Base-by-base conservation (phyloP, 2,329 filamentous ascomycete genomes). In the Stagonosporopsis cucurbitacearum region DNA sequence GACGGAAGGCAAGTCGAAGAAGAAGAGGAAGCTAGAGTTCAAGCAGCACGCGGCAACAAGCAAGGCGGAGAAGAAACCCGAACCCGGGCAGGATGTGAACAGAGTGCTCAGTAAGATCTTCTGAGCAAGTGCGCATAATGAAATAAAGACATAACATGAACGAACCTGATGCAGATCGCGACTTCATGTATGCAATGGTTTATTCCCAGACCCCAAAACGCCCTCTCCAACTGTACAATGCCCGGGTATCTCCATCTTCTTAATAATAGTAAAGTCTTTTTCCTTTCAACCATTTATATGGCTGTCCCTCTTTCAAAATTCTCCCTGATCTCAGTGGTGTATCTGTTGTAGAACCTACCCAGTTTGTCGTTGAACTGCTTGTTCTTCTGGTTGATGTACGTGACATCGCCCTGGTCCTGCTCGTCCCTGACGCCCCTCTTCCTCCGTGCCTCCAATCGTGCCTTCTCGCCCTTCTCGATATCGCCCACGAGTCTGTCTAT, bases 311-410 rank as follows among this genome's bases (percentile, higher is more conserved):
- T 86, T 84, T 99, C 95, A 75, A 99, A 99, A 77, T 90, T 97
- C 73, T 99, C 95, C 72, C 95, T 84, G 68, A 99, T 98, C 76
- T 99, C 95, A 28, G 90, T 87, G 41, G 95, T 99, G 77, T 99
- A 99, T 82, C 96, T 96, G 80, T 99, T 95, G 79, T 99, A 99
- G 80, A 98, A 99, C 64, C 95, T 84, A 50, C 89, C 83, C 76
- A 99, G 81, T 81, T 99, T 98, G 81, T 96, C 88, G 86, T 99
- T 99, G 82, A 99, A 99, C 83, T 97, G 92, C 83, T 98, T 98
- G 83, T 99, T 99, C 72, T 99, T 97, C 79, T 97, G 92, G 79
- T 99, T 99, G 85, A 99, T 99, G 78, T 96, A 98, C 7, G 94
- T 98, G 68, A 98, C 90, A 77, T 99, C 95, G 25, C 87, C 89